These are phyloP conservation scores for Tetrapisispora taiwanensis DNA, from an alignment of 805 yeast genomes.

Conservation along the genomic window DNA sequence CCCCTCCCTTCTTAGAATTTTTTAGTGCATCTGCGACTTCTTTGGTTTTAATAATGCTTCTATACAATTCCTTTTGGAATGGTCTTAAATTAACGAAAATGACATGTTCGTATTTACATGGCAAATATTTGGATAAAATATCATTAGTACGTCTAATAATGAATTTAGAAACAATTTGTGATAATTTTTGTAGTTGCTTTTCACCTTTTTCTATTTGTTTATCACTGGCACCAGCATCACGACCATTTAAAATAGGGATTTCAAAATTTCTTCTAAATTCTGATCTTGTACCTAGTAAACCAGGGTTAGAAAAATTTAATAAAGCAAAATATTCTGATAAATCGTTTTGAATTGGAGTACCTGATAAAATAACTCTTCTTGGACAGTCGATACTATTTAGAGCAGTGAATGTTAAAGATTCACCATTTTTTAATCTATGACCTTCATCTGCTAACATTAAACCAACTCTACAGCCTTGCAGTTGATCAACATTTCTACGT, in stretches of 20 bases:
- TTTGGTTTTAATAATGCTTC: slow-evolving; percentile 67
- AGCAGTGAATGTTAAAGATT: slow-evolving; percentile 82
- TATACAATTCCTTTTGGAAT: slow-evolving; percentile 62
- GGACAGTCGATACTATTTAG: slow-evolving; percentile 74
- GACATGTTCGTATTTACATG: slow-evolving; percentile 93
- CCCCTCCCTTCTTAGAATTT: slow-evolving; percentile 11
- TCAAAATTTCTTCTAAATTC: slow-evolving; percentile 86
- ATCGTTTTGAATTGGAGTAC: slow-evolving; percentile 96
- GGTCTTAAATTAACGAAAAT: slow-evolving; percentile 81
- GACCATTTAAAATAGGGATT: slow-evolving; percentile 63
- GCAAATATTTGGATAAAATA: slow-evolving; percentile 83
- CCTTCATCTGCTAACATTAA: slow-evolving; percentile 81
- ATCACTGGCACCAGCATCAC: slow-evolving; percentile 86
- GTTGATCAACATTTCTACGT: slow-evolving; percentile 68
- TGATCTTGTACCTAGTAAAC: slow-evolving; percentile 69
- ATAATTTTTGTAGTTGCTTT: slow-evolving; percentile 54
- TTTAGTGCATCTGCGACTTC: slow-evolving; percentile 51
- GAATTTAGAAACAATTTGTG: slow-evolving; percentile 71
- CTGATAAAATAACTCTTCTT: slow-evolving; percentile 84
- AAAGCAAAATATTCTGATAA: slow-evolving; percentile 86
- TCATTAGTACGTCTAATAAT: slow-evolving; percentile 94
- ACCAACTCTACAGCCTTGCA: slow-evolving; percentile 74
- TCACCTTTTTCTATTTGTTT: slow-evolving; percentile 63
- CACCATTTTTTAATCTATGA: slow-evolving; percentile 78
- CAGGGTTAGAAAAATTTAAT: slow-evolving; percentile 89